phyloP scores from a whole-genome alignment of 2,329 filamentous ascomycete species.

The Teratosphaeria gauchensis region DNA sequence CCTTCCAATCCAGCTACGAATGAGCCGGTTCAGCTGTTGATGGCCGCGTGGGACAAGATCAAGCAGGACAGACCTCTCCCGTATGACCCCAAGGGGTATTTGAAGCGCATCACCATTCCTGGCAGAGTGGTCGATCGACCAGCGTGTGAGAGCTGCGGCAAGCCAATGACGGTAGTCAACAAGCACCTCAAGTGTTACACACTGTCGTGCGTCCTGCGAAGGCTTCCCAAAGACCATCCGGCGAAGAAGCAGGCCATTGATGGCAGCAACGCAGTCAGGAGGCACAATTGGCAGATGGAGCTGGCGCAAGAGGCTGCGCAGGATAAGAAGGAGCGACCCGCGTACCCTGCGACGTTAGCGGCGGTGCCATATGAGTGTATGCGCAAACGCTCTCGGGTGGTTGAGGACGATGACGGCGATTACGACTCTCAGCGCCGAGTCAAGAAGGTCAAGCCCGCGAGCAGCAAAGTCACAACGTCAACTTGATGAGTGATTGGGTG shows the following conservation, averaged over 20 bases:
- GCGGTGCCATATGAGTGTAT: background rate
- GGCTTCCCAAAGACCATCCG: background rate
- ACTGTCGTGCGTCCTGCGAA: background rate
- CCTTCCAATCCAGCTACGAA: background rate
- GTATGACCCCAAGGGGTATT: background rate
- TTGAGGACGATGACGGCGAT: background rate
- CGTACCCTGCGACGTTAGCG: background rate
- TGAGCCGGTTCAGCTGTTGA: background rate
- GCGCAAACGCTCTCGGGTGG: background rate
- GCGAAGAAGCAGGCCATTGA: background rate
- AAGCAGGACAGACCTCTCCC: background rate
- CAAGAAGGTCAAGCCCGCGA: background rate
- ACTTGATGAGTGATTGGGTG: too few species aligned
- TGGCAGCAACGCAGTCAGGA: background rate
- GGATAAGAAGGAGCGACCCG: background rate
- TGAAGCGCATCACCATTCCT: background rate
- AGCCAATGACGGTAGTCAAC: background rate
- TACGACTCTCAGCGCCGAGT: background rate
- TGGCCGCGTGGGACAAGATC: background rate
- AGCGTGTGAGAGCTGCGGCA: background rate
- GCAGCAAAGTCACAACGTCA: background rate
- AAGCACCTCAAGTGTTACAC: background rate
- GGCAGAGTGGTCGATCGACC: background rate
- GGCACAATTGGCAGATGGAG: background rate
- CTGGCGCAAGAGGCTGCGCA: background rate